Evolutionary conservation across 208 protist species (phyloP).

Genomic region (Cochliopodium minus): DNA sequence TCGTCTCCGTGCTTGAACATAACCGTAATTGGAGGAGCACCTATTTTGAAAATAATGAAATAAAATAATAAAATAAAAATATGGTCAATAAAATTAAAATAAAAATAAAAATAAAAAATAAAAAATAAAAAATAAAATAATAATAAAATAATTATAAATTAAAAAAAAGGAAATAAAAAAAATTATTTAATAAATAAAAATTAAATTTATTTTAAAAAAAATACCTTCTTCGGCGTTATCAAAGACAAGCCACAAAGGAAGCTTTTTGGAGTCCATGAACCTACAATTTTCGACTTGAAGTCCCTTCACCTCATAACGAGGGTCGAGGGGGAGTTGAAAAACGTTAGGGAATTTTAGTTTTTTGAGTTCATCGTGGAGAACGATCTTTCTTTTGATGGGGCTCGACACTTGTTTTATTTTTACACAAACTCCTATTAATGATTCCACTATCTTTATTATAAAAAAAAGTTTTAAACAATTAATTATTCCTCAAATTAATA

Average conservation of each 20-base stretch:
- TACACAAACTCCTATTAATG: slow-evolving; percentile 36
- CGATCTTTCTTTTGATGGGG: slow-evolving; percentile 25
- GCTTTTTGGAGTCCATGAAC: slow-evolving; percentile 72
- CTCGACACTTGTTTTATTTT: slow-evolving; percentile 34
- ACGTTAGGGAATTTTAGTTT: slow-evolving; percentile 34
- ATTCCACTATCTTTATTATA: slow-evolving; percentile 41
- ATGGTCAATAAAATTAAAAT: too few species aligned
- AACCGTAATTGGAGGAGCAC: slow-evolving; percentile 8
- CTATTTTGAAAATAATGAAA: too few species aligned
- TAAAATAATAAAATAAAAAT: too few species aligned
- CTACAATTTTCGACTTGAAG: slow-evolving; percentile 63
- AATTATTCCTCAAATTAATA: too few species aligned
- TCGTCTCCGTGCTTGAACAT: slow-evolving; percentile 74
- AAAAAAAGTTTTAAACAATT: too few species aligned
- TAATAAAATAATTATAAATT: too few species aligned
- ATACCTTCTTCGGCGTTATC: slow-evolving; percentile 49
- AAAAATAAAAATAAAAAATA: too few species aligned
- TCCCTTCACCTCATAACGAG: slow-evolving; percentile 42
- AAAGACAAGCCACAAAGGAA: slow-evolving; percentile 69
- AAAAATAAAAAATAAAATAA: too few species aligned
- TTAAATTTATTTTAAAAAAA: too few species aligned
- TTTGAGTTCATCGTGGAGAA: slow-evolving; percentile 32
- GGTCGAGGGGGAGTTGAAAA: slow-evolving; percentile 46
- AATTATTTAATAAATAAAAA: slow-evolving; percentile 7
- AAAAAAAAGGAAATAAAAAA: too few species aligned